Percentiles rank a stretch among this genome's conserved stretches.
phyloP scores from a whole-genome alignment of 305 asterid genomes.

The Coffea humblotiana region DNA sequence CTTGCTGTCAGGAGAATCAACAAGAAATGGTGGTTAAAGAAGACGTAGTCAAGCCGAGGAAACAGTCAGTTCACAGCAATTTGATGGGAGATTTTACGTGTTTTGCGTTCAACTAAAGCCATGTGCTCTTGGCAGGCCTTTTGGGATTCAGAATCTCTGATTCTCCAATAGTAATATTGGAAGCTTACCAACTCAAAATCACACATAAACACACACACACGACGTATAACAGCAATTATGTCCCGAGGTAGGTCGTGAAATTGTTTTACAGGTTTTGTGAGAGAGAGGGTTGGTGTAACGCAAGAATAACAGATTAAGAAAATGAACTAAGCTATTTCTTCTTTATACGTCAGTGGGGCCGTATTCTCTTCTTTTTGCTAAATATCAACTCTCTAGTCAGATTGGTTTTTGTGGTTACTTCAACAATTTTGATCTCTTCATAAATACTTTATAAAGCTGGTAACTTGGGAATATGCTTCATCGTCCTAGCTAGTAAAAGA shows the following conservation, averaged over 20 bases:
- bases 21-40: slow-evolving; percentile 9
- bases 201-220: background rate
- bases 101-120: slow-evolving; percentile 50
- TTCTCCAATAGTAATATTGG: background rate
- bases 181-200: background rate
- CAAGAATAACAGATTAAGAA: background rate
- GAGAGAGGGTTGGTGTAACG: background rate
- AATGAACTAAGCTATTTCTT: background rate
- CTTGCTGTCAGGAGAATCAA: background rate
- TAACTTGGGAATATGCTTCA: background rate
- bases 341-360: background rate
- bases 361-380: background rate
- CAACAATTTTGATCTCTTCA: background rate
- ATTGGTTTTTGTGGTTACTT: background rate
- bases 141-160: background rate
- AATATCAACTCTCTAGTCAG: background rate
- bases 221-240: background rate
- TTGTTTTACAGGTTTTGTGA: background rate
- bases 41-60: slow-evolving; percentile 48
- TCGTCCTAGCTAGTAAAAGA: background rate
- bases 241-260: background rate
- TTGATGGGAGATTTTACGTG: slow-evolving; percentile 7
- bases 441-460: background rate
- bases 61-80: slow-evolving; percentile 30
- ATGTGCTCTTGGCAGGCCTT: slow-evolving; percentile 23